Base-by-base conservation (phyloP, 768 basidiomycete genomes). In the Ramaria rubella region DNA sequence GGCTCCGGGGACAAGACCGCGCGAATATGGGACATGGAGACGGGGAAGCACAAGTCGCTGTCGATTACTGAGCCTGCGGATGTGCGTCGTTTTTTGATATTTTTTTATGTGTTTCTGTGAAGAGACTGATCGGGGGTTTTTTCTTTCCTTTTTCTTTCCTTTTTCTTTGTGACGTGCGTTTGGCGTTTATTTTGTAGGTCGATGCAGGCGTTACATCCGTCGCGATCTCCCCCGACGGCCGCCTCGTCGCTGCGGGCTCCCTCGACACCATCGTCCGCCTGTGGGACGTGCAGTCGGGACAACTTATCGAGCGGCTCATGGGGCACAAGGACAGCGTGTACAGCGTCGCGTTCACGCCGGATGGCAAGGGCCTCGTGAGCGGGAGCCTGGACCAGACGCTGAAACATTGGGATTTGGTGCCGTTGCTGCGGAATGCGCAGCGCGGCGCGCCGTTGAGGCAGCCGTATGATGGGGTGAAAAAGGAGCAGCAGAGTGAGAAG, bases 311-410 rank as follows among this genome's bases (percentile, higher is more conserved):
- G 67, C 75, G 83, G 26, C 72, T 94, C 56, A 72, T 80, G 44
- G 91, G 91, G 0, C 92, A 94, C 67, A 77, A 77, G 55, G 89
- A 94, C 65, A 86, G 85, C 52, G 92, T 94, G 43, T 94, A 93
- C 68, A 86, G 86, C 49, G 82, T 85, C 46, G 92, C 90, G 27
- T 99, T 97, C 71, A 92, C 90, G 1, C 93, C 92, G 0, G 94
- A 96, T 65, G 93, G 93, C 9, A 82, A 83, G 64, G 83, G 81
- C 51, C 76, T 96, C 61, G 91, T 97, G 4, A 93, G 89, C 59
- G 95, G 94, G 36, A 92, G 89, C 49, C 72, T 94, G 65, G 91
- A 94, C 66, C 87, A 89, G 76, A 91, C 87, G 48, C 67, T 94
- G 59, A 90, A 92, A 69, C 82, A 86, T 58, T 94, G 92, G 90